Percentiles rank a stretch among this genome's conserved stretches.
These are phyloP conservation scores for Scutellaria baicalensis DNA, from an alignment of 257 asterid genomes.

Conservation along the genomic window DNA sequence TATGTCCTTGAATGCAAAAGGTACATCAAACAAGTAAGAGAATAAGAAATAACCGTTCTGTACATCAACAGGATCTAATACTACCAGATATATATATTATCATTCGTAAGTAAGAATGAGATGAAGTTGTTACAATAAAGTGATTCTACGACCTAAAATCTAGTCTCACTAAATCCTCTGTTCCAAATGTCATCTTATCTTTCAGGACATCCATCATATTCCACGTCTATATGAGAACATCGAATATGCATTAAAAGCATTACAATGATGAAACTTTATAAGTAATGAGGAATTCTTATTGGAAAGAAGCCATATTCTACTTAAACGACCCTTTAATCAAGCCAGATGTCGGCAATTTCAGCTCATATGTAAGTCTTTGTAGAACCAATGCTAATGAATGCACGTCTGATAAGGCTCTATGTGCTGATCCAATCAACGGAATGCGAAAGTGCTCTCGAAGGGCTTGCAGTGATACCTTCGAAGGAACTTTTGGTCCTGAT, in stretches of 20 bases:
- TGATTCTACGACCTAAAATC: background rate
- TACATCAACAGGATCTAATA: constrained; percentile 9
- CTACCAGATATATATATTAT: background rate
- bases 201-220: no score
- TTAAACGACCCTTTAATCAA: constrained; percentile 47
- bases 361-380: constrained; percentile 56
- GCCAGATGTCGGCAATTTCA: constrained; percentile 43
- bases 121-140: constrained; percentile 18
- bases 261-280: no score
- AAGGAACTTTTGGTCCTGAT: constrained; percentile 45
- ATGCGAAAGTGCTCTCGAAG: constrained; percentile 52
- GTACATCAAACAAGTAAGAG: background rate
- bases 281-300: no score
- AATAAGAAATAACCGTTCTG: background rate
- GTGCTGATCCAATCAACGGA: constrained; percentile 58
- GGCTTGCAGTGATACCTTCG: constrained; percentile 42
- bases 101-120: constrained; percentile 34
- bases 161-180: no score
- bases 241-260: no score
- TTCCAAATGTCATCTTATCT: no score
- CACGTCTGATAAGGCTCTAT: constrained; percentile 82
- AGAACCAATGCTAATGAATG: constrained; percentile 56
- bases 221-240: no score
- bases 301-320: constrained; percentile 15
- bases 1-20: background rate